Conservation (phyloP, 83 land plant species). For the Isoetes engelmannii region DNA sequence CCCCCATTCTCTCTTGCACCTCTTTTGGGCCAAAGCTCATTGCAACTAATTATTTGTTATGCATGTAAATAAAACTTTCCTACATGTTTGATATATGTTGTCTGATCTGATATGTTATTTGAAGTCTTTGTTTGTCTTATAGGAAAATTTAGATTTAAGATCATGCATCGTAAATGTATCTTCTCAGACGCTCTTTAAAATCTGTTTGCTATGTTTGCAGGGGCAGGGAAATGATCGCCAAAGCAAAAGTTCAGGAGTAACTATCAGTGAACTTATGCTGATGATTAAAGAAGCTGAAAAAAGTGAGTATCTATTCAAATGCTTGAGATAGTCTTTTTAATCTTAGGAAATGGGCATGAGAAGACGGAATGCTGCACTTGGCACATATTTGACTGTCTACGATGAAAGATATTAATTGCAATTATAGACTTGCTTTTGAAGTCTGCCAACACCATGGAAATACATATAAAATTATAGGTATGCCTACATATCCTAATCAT, state of each 20-base stretch:
- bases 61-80: too few relatives aligned
- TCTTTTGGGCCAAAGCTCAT: too few relatives aligned
- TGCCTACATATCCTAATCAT: too few relatives aligned
- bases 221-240: slow-evolving; percentile 1
- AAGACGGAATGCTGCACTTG: neutral
- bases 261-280: slow-evolving; percentile 54
- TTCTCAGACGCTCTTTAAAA: too few relatives aligned
- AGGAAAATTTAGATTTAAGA: too few relatives aligned
- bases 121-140: too few relatives aligned
- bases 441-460: neutral
- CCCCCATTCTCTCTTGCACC: too few relatives aligned
- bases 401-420: neutral
- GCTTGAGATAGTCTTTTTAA: neutral
- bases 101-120: too few relatives aligned
- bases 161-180: too few relatives aligned
- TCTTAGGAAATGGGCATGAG: neutral
- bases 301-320: slow-evolving; percentile 37
- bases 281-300: slow-evolving; percentile 86
- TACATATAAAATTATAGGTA: too few relatives aligned
- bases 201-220: neutral
- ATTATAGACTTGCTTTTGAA: neutral
- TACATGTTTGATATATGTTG: too few relatives aligned
- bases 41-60: too few relatives aligned
- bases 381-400: neutral
- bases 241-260: slow-evolving; percentile 15